phyloP scores from a whole-genome alignment of 2,329 filamentous ascomycete species.

The Macrophomina phaseolina region DNA sequence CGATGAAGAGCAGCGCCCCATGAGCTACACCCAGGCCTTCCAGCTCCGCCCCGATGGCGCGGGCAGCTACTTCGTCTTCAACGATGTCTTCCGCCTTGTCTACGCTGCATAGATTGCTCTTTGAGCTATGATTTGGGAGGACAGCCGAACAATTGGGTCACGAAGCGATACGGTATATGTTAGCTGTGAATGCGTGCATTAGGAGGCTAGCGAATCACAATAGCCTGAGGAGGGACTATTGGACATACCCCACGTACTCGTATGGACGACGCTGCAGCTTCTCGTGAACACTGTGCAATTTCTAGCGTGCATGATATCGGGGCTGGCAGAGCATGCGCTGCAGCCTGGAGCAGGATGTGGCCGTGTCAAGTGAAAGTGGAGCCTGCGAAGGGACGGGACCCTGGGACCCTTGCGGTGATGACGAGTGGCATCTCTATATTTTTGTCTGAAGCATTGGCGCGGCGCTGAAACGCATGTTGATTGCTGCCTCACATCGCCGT shows the following conservation, averaged over 20 bases:
- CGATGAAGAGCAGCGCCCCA: constrained; percentile 82
- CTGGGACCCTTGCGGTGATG: not conserved
- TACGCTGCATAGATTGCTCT: constrained; percentile 55
- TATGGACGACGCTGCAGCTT: not conserved
- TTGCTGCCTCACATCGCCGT: constrained; percentile 18
- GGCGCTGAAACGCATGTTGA: constrained; percentile 19
- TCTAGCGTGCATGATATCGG: not conserved
- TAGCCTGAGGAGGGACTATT: constrained; percentile 15
- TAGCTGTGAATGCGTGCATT: constrained; percentile 18
- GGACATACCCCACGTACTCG: constrained; percentile 21
- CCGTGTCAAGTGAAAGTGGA: constrained; percentile 5
- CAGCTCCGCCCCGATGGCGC: constrained; percentile 73
- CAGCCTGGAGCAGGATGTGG: constrained; percentile 16
- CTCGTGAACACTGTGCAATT: constrained; percentile 19
- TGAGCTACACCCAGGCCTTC: constrained; percentile 92
- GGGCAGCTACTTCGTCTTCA: constrained; percentile 84
- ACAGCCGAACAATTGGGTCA: not conserved
- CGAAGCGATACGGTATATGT: constrained; percentile 13
- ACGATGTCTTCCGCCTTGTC: constrained; percentile 93
- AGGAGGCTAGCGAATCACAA: constrained; percentile 20
- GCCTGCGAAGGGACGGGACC: constrained; percentile 7
- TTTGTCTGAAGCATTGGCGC: constrained; percentile 12
- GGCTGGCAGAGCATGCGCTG: not conserved
- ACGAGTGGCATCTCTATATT: not conserved
- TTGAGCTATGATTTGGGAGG: not conserved